Evolutionary conservation across 2,329 filamentous ascomycete species (phyloP), one percentile per base, ranked within the genome.

Genomic region (Cladosporium sp.): DNA sequence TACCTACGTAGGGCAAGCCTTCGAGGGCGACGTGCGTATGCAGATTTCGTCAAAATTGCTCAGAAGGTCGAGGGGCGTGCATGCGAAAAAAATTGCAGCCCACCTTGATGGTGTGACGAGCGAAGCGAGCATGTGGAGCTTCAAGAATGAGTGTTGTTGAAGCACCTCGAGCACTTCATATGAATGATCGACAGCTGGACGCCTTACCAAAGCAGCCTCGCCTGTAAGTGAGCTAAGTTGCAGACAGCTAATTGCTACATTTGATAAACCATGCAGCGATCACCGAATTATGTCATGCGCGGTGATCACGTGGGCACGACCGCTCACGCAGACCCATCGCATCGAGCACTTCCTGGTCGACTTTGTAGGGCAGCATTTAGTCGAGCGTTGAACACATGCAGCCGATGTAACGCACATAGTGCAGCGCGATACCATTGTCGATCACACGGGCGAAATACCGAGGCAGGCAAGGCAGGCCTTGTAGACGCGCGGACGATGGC

Each of bases 331-430:
- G 28, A 32, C 28, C 28, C 28, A 32, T 32, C 28, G 12, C 28
- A 32, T 10, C 28, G 28, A 7, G 28, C 28, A 4, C 28, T 32
- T 32, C 12, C 28, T 32, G 28, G 12, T 32, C 28, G 28, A 10
- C 28, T 7, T 32, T 7, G 28, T 32, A 32, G 28, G 28, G 28
- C 28, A 32, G 28, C 3, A 32, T 32, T 5, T 32, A 32, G 28
- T 32, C 8, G 12, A 32, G 28, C 28, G 28, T 32, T 32, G 28
- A 7, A 10, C 12, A 10, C 28, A 83, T 78, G 58, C 78, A 79
- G 3, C 81, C 75, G 58, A 83, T 82, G 64, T 82, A 77, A 65
- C 83, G 80, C 74, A 83, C 82, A 66, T 83, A 80, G 10, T 80
- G 72, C 60, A 78, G 74, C 9, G 78, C 78, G 4, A 83, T n/a